Conservation (phyloP, 2,329 filamentous ascomycete species). For the Alternaria tenuissima region DNA sequence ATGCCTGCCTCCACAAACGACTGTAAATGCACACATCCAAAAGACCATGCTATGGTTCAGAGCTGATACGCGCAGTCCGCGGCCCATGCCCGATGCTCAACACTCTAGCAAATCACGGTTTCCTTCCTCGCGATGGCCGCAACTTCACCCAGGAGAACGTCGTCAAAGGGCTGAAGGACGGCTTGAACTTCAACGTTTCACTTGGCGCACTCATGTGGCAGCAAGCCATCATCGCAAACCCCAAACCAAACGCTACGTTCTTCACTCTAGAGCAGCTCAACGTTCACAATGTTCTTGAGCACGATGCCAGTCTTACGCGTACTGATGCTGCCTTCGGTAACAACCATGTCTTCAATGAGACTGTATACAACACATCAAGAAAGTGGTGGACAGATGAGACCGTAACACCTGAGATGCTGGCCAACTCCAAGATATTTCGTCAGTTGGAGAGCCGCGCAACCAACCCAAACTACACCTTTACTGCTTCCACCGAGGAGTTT, state of each 20-base stretch:
- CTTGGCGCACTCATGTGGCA: conserved; percentile 55
- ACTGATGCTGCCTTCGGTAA: conserved; percentile 61
- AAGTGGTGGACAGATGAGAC: conserved; percentile 58
- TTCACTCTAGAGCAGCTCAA: conserved; percentile 54
- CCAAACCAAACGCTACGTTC: conserved; percentile 39
- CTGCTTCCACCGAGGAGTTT: conserved; percentile 53
- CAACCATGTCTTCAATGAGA: conserved; percentile 62
- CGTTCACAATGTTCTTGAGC: conserved; percentile 59
- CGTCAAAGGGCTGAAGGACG: conserved; percentile 51
- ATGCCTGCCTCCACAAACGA: conserved; percentile 24
- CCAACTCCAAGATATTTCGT: conserved; percentile 58
- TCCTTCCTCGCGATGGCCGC: conserved; percentile 45
- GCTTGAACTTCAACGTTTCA: conserved; percentile 55
- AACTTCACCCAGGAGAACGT: conserved; percentile 48
- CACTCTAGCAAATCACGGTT: conserved; percentile 47
- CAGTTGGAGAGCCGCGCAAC: conserved; percentile 55
- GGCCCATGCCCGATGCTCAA: conserved; percentile 48
- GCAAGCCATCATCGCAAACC: conserved; percentile 50
- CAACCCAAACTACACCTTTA: conserved; percentile 62
- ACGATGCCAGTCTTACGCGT: conserved; percentile 60
- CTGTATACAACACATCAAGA: conserved; percentile 58
- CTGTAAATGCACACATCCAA: conserved; percentile 8
- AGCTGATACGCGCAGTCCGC: conserved; percentile 20
- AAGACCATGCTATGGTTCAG: not conserved
- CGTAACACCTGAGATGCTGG: conserved; percentile 45